phyloP scores from a whole-genome alignment of 345 rosid genomes.

The Pistacia atlantica region DNA sequence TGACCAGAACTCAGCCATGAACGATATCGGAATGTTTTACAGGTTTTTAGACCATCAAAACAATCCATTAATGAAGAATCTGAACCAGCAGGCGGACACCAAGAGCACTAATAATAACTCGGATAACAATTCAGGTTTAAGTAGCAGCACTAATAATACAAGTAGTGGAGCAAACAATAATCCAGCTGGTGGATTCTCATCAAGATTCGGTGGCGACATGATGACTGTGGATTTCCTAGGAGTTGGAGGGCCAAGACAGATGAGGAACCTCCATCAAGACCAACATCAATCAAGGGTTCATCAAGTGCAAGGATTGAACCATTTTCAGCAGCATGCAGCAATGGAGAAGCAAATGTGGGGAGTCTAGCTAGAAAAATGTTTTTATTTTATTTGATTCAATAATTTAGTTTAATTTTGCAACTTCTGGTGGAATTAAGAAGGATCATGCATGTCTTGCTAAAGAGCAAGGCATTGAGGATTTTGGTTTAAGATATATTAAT shows the following conservation, averaged over 20 bases:
- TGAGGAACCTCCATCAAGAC: conserved; percentile 30
- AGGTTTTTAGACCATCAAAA: conserved; percentile 30
- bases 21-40: conserved; percentile 24
- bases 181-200: conserved; percentile 15
- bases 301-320: conserved; percentile 29
- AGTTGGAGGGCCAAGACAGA: conserved; percentile 43
- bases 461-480: conserved; percentile 11
- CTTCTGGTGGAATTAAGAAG: background rate
- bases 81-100: background rate
- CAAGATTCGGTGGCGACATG: conserved; percentile 33
- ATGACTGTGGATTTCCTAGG: conserved; percentile 70
- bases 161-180: background rate
- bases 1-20: background rate
- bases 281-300: conserved; percentile 32
- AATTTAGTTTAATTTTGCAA: background rate
- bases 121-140: conserved; percentile 7
- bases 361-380: conserved; percentile 9
- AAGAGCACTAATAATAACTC: background rate
- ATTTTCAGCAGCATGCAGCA: conserved; percentile 41
- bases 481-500: background rate
- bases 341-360: conserved; percentile 50
- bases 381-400: background rate
- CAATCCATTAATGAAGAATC: conserved; percentile 18
- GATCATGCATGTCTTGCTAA: conserved; percentile 19
- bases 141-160: background rate